Evolutionary conservation across 495 filamentous ascomycete species (phyloP).

Genomic region (Oleoguttula mirabilis): DNA sequence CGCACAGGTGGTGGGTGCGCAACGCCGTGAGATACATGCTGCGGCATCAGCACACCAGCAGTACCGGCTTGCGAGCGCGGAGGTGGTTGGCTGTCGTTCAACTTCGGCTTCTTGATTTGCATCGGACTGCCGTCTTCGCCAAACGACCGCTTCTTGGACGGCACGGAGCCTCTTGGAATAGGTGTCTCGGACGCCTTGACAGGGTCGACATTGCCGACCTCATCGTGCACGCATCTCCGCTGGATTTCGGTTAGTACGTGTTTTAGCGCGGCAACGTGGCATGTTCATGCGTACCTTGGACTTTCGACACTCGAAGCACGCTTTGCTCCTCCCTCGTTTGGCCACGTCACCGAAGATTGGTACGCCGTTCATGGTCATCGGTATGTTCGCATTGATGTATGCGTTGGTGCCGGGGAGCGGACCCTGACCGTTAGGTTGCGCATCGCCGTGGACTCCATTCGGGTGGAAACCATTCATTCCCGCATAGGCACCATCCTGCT

Average conservation of each 20-base stretch:
- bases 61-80: neutral
- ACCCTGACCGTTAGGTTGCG: neutral
- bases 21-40: neutral
- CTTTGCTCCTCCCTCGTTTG: constrained; percentile 43
- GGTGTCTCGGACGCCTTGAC: constrained; percentile 48
- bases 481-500: neutral
- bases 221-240: constrained; percentile 60
- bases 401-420: constrained; percentile 18
- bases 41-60: constrained; percentile 9
- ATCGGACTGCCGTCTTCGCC: constrained; percentile 4
- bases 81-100: neutral
- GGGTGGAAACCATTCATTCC: no score
- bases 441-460: neutral
- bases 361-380: constrained; percentile 19
- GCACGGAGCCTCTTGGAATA: constrained; percentile 43
- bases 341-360: constrained; percentile 17
- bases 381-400: constrained; percentile 16
- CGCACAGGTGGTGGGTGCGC: neutral
- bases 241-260: constrained; percentile 27
- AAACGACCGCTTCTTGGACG: constrained; percentile 14
- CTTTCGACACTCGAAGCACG: constrained; percentile 54
- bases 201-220: constrained; percentile 51
- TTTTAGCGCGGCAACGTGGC: neutral
- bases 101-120: constrained; percentile 13
- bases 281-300: constrained; percentile 45